Base-by-base conservation (phyloP, 2,329 filamentous ascomycete genomes). In the Aspergillus sp. region DNA sequence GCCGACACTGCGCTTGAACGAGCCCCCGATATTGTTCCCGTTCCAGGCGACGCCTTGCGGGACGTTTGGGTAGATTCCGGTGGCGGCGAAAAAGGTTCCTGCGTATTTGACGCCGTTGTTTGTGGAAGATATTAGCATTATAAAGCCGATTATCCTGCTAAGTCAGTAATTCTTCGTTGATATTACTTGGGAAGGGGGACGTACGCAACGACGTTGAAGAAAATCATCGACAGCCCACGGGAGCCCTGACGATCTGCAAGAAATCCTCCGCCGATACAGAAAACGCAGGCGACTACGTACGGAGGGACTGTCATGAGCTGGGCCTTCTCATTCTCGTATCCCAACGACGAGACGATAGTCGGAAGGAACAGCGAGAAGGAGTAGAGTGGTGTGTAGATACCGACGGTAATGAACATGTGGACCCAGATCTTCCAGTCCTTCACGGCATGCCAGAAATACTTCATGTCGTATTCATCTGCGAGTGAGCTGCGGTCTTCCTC, bases 361-460 rank as follows among this genome's bases (percentile, higher is more conserved):
- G 59, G 59, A 13, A 58, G 36, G 26, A 59, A 59, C 12, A 59
- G 47, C 15, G 59, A 61, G 38, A 61, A 48, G 12, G 59, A 61
- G 26, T 61, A 56, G 2, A 51, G 39, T 2, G 53, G 53, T n/a
- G 48, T 51, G 48, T 50, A 56, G 18, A 50, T 22, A 3, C 53
- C 53, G 12, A 49, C 22, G 17, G 53, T 55, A 38, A 55, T 38
- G 26, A 55, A 55, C 53, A 55, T 55, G 30, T 55, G 53, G 24
- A 55, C 53, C 53, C 53, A 55, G 44, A 55, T 49, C 45, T 55
- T 55, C 53, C 53, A 55, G 18, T 55, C 53, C n/a, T 42, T 48
- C 24, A 55, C 17, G 1, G 53, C 53, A 12, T 43, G 36, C 53
- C 53, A 53, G 49, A 58, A 48, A 26, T 32, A 59, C 15, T 49